Evolutionary conservation across 495 filamentous ascomycete genomes (phyloP).

Genomic region (Penicilliopsis zonata): DNA sequence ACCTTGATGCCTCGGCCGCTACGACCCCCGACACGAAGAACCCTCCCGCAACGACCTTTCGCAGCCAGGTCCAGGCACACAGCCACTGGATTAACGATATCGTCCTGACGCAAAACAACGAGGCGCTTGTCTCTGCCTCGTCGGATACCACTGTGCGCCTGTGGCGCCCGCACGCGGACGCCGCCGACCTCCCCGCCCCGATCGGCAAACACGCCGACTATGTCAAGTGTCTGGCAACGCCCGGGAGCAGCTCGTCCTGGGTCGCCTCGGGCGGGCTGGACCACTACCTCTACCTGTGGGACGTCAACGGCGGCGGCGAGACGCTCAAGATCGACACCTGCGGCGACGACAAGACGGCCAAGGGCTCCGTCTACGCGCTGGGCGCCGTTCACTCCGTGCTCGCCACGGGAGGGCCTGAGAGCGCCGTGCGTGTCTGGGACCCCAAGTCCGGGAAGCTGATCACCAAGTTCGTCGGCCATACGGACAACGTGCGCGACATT

Average conservation of each 20-base stretch:
- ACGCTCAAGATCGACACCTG: conserved; percentile 73
- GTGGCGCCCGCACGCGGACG: conserved; percentile 77
- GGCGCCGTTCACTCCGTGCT: conserved; percentile 62
- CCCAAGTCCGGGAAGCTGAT: conserved; percentile 77
- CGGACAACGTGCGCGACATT: conserved; percentile 86
- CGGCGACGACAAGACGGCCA: conserved; percentile 67
- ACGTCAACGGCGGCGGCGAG: conserved; percentile 76
- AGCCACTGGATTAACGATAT: conserved; percentile 99
- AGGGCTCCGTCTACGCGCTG: conserved; percentile 91
- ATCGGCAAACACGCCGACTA: conserved; percentile 94
- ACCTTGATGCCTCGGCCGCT: conserved; percentile 47
- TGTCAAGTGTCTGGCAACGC: conserved; percentile 84
- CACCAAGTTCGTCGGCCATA: conserved; percentile 97
- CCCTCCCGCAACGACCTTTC: conserved; percentile 53
- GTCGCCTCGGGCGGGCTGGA: conserved; percentile 95
- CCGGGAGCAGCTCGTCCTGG: conserved; percentile 61
- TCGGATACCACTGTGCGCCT: conserved; percentile 91
- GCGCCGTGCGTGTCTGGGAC: conserved; percentile 89
- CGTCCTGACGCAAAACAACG: conserved; percentile 68
- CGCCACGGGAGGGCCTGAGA: conserved; percentile 90
- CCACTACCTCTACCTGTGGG: conserved; percentile 85
- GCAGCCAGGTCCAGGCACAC: conserved; percentile 88
- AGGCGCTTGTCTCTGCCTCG: conserved; percentile 82
- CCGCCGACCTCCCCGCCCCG: conserved; percentile 54
- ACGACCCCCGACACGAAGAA: conserved; percentile 20